These are phyloP conservation scores for Plasmodium vivax DNA, from an alignment of 169 alveolate genomes.

Conservation along the genomic window DNA sequence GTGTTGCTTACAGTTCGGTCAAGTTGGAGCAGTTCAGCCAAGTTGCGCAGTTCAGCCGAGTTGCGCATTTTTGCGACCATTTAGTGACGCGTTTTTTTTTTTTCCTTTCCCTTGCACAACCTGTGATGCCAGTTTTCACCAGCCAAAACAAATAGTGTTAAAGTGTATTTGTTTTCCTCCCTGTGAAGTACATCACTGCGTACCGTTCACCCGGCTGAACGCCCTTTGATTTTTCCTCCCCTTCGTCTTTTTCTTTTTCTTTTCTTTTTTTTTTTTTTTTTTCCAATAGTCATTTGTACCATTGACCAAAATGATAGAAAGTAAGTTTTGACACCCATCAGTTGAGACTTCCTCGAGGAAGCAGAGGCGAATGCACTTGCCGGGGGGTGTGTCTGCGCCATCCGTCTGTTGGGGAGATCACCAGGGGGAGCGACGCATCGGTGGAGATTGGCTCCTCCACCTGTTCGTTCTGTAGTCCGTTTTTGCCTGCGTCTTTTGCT, in stretches of 20 bases:
- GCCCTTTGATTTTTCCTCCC: neutral
- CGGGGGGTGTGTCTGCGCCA: neutral
- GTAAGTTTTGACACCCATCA: neutral
- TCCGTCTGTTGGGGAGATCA: neutral
- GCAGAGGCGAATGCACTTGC: neutral
- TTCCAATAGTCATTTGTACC: neutral
- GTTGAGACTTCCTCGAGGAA: neutral
- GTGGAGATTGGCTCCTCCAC: neutral
- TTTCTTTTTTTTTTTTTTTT: constrained; percentile 7
- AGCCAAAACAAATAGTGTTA: neutral
- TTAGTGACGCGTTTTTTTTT: too few relatives aligned
- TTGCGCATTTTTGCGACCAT: too few relatives aligned
- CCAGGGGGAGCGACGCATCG: neutral
- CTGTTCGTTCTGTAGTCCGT: neutral
- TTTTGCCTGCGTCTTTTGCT: neutral
- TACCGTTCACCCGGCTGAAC: neutral
- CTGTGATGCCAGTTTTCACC: neutral
- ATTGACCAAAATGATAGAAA: constrained; percentile 5
- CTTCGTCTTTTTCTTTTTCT: neutral
- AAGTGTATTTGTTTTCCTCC: neutral
- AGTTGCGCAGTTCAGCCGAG: neutral
- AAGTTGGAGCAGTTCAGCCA: neutral
- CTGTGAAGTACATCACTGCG: neutral
- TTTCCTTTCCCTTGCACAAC: neutral
- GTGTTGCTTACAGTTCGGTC: neutral